Base-by-base conservation (phyloP, 73 alveolate genomes). In the Paramecium octaurelia region DNA sequence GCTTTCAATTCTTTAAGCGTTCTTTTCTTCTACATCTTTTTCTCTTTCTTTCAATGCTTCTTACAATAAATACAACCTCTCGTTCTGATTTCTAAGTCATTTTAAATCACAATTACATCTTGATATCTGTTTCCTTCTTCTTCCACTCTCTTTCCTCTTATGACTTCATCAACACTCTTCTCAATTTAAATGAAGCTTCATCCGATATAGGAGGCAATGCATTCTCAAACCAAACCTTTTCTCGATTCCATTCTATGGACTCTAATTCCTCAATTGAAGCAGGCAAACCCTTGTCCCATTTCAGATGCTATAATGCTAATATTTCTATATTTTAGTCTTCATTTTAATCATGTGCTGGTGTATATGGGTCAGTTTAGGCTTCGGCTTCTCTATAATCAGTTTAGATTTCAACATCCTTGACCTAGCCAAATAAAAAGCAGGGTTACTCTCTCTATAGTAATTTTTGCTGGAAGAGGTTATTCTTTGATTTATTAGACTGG, bases 71-170 rank as follows among this genome's bases (percentile, higher is more conserved):
- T 97, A 96, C 38, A 97, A 93, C 48, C 98, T 83, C 86, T 97
- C 99, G 68, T 97, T 96, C 91, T 97, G 93, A 88, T 93, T 85
- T 50, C 98, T 88, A 54, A 42, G 14, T 12, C 76, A 44, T 20
- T 18, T 40, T 48, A 76, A 34, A 34, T 21, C 20, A 1, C 5
- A 23, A 23, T 38, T 88, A 88, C 93, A 46, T 88, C 92, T 97
- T 97, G 18, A 96, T 97, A 93, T 97, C 99, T 71, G 97, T 97
- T 91, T 97, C 99, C 92, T 97, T 95, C 87, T 96, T 97, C 93
- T 95, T 95, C 99, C 99, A 98, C 92, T 98, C 99, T 91, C 99
- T 92, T 94, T 97, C 94, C 93, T 98, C 99, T 94, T 98, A 97
- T 85, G 97, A 99, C 86, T 98, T 98, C 98, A 98, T 98, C 35